Evolutionary conservation across 441 rosid species (phyloP), one percentile per base, ranked within the genome.

Genomic region (Erodium moschatum): DNA sequence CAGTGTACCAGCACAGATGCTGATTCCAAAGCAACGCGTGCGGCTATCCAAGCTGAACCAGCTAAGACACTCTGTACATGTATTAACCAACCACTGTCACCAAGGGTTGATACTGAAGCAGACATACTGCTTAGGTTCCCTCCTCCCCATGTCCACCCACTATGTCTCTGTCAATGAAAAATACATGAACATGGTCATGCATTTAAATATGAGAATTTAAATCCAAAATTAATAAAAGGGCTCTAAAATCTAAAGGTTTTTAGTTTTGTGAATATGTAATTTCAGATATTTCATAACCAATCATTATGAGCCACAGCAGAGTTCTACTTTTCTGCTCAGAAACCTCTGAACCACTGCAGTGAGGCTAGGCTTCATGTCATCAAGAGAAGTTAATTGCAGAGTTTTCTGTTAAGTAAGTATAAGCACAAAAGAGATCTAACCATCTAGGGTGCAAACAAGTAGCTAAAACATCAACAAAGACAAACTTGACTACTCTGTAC

Each of bases 101-200:
- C 99, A 19, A 92, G 93, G 65, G 96, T 85, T 64, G 99, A 86
- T 70, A 95, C 99, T 74, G 99, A 95, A 74, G 98, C 99, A 75
- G 99, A 95, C 99, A 95, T 95, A 79, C 98, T 95, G 79, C 98
- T 95, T 66, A 95, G 96, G 80, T 95, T 86, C 73, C 98, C 97
- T 70, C 99, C 95, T 72, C 98, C 94, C 99, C 99, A 95, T 7
- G 89, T 89, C 96, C 96, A 89, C 73, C 91, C 98, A 71, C 98
- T 97, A 79, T 95, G 96, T 77, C 99, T 95, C 98, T 95, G 81
- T 63, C 73, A 68, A 80, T 74, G 68, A 75, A 70, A 79, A 65
- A 68, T 40, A 68, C 72, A 80, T 10, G n/a, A 69, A 71, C 4
- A 72, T 21, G 64, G 33, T 20, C 33, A 24, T 21, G 10, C n/a